Base-by-base conservation (phyloP, 1,284 basidiomycete species). In the Cutaneotrichosporon sp. region DNA sequence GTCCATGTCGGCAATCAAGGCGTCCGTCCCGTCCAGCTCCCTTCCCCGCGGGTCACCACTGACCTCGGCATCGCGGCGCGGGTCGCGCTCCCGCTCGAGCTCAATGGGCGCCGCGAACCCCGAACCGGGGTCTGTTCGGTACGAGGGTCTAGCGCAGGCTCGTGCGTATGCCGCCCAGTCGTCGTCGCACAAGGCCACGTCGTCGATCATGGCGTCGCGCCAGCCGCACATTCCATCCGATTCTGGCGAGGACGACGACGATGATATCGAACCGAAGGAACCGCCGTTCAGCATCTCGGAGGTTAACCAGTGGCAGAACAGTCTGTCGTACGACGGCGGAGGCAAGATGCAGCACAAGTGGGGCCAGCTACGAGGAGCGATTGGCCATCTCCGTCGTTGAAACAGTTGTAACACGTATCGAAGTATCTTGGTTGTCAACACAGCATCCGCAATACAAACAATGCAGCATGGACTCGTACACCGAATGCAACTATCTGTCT, bases 281-380 rank as follows among this genome's bases (percentile, higher is more conserved):
- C 35, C 54, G 43, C 24, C 46, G 10, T 41, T 41, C 22, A 16
- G 22, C 16, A 16, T 41, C 16, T 22, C 16, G 4, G 22, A 41
- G 4, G 38, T 41, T 16, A 25, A 24, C 38, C 22, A 41, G 38
- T 41, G 38, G 38, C 38, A 26, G 12, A 22, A 41, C 24, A 24
- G 38, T 7, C 22, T 41, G 10, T 4, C 38, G n/a, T n/a, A n/a
- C n/a, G n/a, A n/a, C n/a, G n/a, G n/a, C n/a, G 12, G 22, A 41
- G n/a, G 14, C 38, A 7, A 16, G 24, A 16, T 26, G 17, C 27
- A 46, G 17, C 33, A 46, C 10, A 37, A 22, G 25, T 61, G 61
- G 59, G 60, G 58, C 12, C 49, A 53, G 41, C 29, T 62, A 45
- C 62, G 59, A 47, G 61, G 61, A 20, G 55, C 55, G 11, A 49